Evolutionary conservation across 2,329 filamentous ascomycete species (phyloP).

Genomic region (Cordyceps javanica): DNA sequence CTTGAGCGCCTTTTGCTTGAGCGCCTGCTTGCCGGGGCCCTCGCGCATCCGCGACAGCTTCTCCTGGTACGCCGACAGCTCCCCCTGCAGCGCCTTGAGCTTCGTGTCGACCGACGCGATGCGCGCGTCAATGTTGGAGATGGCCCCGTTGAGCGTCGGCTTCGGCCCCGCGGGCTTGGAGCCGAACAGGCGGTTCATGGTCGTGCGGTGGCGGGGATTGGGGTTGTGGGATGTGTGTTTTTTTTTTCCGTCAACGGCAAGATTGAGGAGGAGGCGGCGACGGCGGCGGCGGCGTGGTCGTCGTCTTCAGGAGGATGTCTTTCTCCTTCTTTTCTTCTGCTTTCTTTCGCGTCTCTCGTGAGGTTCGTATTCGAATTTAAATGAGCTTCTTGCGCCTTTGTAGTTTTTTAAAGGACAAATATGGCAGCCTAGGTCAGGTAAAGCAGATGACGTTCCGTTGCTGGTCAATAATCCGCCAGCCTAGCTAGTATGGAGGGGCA

Average conservation of each 20-base stretch:
- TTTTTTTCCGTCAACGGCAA: no score
- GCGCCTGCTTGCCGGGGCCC: constrained; percentile 83
- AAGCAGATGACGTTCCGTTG: constrained; percentile 3
- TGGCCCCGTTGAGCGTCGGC: constrained; percentile 77
- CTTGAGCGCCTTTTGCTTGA: constrained; percentile 92
- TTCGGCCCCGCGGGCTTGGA: constrained; percentile 81
- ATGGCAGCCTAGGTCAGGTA: constrained; percentile 1
- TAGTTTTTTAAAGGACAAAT: neutral
- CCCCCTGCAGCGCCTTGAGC: constrained; percentile 83
- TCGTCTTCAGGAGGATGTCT: no score
- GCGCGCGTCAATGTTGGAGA: constrained; percentile 76
- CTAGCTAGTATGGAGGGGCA: constrained; percentile 1
- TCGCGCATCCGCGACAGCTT: constrained; percentile 91
- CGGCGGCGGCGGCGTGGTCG: neutral
- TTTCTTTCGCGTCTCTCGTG: no score
- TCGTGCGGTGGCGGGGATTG: no score
- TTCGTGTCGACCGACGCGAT: constrained; percentile 90
- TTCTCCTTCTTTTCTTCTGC: no score
- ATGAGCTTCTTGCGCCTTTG: neutral
- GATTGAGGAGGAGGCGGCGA: neutral
- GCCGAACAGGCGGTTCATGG: constrained; percentile 95
- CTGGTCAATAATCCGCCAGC: neutral
- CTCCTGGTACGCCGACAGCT: constrained; percentile 80
- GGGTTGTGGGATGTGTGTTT: no score
- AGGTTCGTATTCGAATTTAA: neutral